These are phyloP conservation scores for Sporothrix protearum DNA, from an alignment of 2,329 filamentous ascomycete genomes.

Conservation along the genomic window DNA sequence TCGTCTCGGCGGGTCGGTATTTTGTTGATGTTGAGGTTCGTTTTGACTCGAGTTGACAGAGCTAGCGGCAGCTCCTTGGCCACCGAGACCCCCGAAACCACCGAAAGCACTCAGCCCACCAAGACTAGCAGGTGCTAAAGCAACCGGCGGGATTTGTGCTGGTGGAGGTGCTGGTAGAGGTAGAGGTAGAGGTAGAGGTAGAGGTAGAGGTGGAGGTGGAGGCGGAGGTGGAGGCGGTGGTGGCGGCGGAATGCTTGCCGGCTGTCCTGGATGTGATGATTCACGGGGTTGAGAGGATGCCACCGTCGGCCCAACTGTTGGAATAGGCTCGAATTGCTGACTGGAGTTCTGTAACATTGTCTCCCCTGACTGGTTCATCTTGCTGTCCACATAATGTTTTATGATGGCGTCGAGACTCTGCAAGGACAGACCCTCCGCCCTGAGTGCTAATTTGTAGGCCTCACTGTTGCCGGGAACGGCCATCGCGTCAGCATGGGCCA, in stretches of 20 bases:
- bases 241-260: constrained; percentile 10
- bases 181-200: not conserved
- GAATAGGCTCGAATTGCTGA: constrained; percentile 9
- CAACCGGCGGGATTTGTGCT: constrained; percentile 1
- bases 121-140: not conserved
- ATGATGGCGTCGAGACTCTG: constrained; percentile 11
- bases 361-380: constrained; percentile 11
- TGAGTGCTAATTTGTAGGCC: constrained; percentile 2
- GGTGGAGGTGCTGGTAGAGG: constrained; percentile 6
- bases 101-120: constrained; percentile 2
- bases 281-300: constrained; percentile 8
- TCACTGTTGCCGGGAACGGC: constrained; percentile 9
- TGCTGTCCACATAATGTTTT: constrained; percentile 9
- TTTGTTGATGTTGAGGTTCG: constrained; percentile 10
- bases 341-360: constrained; percentile 3
- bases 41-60: constrained; percentile 13
- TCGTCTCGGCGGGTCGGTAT: constrained; percentile 9
- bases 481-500: not conserved
- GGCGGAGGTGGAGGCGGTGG: constrained; percentile 3
- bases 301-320: constrained; percentile 11
- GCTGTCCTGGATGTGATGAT: constrained; percentile 2
- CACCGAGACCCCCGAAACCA: constrained; percentile 6
- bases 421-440: constrained; percentile 4
- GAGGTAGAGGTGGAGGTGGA: not conserved
- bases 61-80: constrained; percentile 9